A percentile compares a stretch with the other conserved stretches of the same genome.
Evolutionary conservation across 83 land plant species (phyloP).

Genomic region (Picea mariana): DNA sequence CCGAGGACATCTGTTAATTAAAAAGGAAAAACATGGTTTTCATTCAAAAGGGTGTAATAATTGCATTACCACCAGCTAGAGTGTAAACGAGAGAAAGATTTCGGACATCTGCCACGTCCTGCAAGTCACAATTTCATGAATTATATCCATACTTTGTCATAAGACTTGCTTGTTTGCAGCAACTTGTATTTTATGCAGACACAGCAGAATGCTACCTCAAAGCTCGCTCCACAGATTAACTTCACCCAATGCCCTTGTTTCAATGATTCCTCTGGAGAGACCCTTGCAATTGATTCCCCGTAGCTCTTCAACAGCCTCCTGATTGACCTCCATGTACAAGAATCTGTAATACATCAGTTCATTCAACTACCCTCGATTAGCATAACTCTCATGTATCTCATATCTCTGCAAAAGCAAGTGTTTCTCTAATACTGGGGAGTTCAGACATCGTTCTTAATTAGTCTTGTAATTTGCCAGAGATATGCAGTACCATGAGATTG

Average conservation of each 20-base stretch:
- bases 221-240: constrained; percentile 98
- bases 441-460: too few species aligned
- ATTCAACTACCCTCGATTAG: too few species aligned
- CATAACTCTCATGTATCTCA: too few species aligned
- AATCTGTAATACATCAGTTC: too few species aligned
- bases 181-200: not conserved
- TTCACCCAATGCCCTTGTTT: constrained; percentile 84
- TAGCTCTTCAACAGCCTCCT: not conserved
- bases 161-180: not conserved
- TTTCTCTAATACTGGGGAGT: too few species aligned
- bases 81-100: constrained; percentile 94
- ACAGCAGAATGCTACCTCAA: constrained; percentile 62
- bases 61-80: constrained; percentile 78
- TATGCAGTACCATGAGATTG: too few species aligned
- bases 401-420: too few species aligned
- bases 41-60: too few species aligned
- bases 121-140: constrained; percentile 17
- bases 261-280: constrained; percentile 37
- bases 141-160: not conserved
- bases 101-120: constrained; percentile 91
- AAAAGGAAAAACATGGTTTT: too few species aligned
- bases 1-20: too few species aligned
- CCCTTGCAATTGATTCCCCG: not conserved
- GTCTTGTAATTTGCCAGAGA: too few species aligned
- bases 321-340: too few species aligned